Conservation (phyloP, 148 eudicot genomes). For the Bassia scoparia region DNA sequence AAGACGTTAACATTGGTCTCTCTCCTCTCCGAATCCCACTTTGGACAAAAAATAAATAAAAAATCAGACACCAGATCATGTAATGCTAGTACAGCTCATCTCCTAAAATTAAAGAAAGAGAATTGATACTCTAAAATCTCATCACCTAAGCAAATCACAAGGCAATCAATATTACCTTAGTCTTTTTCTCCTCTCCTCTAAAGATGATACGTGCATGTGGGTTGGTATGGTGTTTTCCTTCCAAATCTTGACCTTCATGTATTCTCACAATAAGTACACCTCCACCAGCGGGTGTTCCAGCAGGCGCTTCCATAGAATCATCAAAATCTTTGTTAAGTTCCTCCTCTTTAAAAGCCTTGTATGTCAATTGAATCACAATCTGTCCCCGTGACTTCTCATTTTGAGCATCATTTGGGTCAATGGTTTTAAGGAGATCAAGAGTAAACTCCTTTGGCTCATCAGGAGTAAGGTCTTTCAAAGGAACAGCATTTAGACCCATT, state of each 20-base stretch:
- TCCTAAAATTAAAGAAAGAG: not conserved
- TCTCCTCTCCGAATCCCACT: slow-evolving; percentile 7
- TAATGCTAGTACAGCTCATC: not conserved
- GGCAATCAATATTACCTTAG: slow-evolving; percentile 55
- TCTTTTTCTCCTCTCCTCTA: slow-evolving; percentile 85
- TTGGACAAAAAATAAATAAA: not conserved
- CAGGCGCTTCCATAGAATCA: slow-evolving; percentile 56
- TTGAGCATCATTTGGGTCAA: slow-evolving; percentile 61
- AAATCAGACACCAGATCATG: not conserved
- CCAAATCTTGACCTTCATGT: slow-evolving; percentile 80
- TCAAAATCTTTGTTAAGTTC: slow-evolving; percentile 48
- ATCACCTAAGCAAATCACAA: not conserved
- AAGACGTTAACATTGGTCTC: not conserved
- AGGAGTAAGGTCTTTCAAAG: slow-evolving; percentile 67
- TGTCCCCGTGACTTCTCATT: slow-evolving; percentile 83
- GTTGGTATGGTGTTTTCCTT: slow-evolving; percentile 90
- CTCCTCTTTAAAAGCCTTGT: slow-evolving; percentile 71
- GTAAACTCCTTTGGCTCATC: slow-evolving; percentile 62
- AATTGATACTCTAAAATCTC: not conserved
- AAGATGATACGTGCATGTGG: slow-evolving; percentile 68
- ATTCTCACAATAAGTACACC: slow-evolving; percentile 63
- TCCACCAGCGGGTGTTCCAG: slow-evolving; percentile 79
- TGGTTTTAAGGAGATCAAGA: slow-evolving; percentile 57
- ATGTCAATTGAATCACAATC: slow-evolving; percentile 58
- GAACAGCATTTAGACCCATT: slow-evolving; percentile 77